Evolutionary conservation across 495 filamentous ascomycete species (phyloP).

Genomic region (Penicillium coffeae): DNA sequence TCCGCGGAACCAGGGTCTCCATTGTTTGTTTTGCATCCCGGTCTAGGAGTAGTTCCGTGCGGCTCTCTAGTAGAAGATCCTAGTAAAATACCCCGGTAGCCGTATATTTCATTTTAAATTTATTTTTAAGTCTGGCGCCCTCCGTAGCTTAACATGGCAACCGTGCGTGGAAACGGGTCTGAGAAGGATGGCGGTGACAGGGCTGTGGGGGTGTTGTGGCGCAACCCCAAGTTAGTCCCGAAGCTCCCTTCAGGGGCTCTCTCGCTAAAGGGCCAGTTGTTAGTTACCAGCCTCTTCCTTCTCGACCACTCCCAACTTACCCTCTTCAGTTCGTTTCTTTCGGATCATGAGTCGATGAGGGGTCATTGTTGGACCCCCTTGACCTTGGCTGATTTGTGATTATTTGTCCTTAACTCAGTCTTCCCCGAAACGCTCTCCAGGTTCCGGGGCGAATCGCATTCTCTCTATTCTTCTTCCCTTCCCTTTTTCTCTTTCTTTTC

Average conservation of each 20-base stretch:
- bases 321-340: constrained; percentile 14
- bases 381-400: constrained; percentile 27
- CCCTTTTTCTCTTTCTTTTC: neutral
- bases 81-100: too few relatives aligned
- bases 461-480: neutral
- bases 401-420: constrained; percentile 8
- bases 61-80: too few relatives aligned
- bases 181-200: constrained; percentile 26
- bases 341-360: constrained; percentile 29
- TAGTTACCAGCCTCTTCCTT: constrained; percentile 12
- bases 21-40: neutral
- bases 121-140: too few relatives aligned
- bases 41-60: too few relatives aligned
- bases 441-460: constrained; percentile 7
- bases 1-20: neutral
- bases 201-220: constrained; percentile 37
- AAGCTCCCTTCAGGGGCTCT: constrained; percentile 40
- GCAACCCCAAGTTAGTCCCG: constrained; percentile 29
- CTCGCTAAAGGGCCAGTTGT: constrained; percentile 40
- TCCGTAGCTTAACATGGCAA: too few relatives aligned
- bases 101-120: too few relatives aligned
- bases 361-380: constrained; percentile 24
- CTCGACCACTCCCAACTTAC: constrained; percentile 2
- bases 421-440: neutral
- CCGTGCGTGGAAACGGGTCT: neutral